Conservation (phyloP, 345 rosid genomes). For the Rhodomyrtus tomentosa region DNA sequence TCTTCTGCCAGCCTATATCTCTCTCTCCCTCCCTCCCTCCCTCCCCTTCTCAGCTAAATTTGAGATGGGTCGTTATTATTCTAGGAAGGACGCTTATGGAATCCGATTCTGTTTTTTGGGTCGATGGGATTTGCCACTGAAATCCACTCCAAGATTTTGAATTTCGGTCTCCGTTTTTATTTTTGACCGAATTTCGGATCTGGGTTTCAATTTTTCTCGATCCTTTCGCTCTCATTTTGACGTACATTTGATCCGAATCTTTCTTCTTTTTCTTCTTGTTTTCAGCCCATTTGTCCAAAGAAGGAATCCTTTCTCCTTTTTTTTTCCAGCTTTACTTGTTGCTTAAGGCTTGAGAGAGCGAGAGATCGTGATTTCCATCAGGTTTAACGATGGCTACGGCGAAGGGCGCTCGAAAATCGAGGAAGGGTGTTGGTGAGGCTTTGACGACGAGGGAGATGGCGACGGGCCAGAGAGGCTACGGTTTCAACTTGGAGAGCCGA, state of each 20-base stretch:
- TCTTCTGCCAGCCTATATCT: constrained; percentile 2
- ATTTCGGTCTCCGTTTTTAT: constrained; percentile 2
- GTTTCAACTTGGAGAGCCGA: constrained; percentile 19
- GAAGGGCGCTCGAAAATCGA: constrained; percentile 38
- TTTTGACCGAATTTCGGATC: constrained; percentile 21
- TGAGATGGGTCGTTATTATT: constrained; percentile 12
- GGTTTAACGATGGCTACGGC: constrained; percentile 25
- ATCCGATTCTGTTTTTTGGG: constrained; percentile 39
- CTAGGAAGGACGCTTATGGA: constrained; percentile 9
- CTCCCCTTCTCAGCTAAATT: background rate
- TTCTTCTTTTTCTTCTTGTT: background rate
- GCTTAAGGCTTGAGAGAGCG: background rate
- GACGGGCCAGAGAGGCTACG: constrained; percentile 14
- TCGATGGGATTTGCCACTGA: constrained; percentile 20
- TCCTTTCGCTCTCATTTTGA: background rate
- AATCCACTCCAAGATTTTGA: constrained; percentile 15
- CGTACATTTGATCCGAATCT: constrained; percentile 12
- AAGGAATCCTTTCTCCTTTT: constrained; percentile 8
- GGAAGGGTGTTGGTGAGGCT: constrained; percentile 23
- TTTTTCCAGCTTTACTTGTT: background rate
- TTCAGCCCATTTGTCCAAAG: background rate
- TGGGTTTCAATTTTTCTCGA: constrained; percentile 1
- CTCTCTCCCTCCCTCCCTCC: constrained; percentile 12
- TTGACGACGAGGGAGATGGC: constrained; percentile 6
- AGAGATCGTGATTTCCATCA: background rate